Evolutionary conservation across 2,329 filamentous ascomycete species (phyloP), one percentile per base, ranked within the genome.

Genomic region (Trichoderma breve): DNA sequence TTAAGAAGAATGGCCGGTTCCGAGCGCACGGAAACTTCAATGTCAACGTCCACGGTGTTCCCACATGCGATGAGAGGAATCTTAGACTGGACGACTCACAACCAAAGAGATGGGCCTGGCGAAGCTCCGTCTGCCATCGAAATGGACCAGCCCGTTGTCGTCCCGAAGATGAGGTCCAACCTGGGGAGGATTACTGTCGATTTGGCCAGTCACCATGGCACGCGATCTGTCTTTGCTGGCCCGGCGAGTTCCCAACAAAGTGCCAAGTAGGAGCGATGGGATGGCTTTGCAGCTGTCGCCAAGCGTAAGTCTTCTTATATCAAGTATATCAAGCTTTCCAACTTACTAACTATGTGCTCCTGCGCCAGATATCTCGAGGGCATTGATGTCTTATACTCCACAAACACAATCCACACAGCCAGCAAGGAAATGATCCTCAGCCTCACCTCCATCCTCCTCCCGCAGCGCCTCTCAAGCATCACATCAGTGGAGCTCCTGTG

Each of bases 241-340:
- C 76, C 0, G 74, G 76, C 1, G 51, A 73, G 11, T 63, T 60
- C 9, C 73, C 76, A 0, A 14, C 64, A 2, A 75, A 75, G 53
- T 77, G 75, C 53, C 70, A 34, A 0, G 66, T 81, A 15, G 80
- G 79, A 0, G 75, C 74, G 0, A 75, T 81, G 74, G 80, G 78
- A 3, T 81, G 79, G 78, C 74, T 81, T 1, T 72, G 76, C 2
- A 73, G 74, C 14, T 81, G 79, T 63, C 75, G 76, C 15, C 77
- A 80, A 73, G 79, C 80, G 75, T 78, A 65, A 55, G 74, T 53
- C n/a, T n/a, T n/a, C n/a, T n/a, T n/a, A n/a, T n/a, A n/a, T 57
- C 53, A 30, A 12, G 11, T 18, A 39, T 65, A 24, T 32, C 60
- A 63, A 15, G 8, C 3, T 12, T 43, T 43, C 21, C 24, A 2